A percentile compares a stretch with the other conserved stretches of the same genome.
These are phyloP conservation scores for Neurospora sp. DNA, from an alignment of 2,329 filamentous ascomycete genomes.

Conservation along the genomic window DNA sequence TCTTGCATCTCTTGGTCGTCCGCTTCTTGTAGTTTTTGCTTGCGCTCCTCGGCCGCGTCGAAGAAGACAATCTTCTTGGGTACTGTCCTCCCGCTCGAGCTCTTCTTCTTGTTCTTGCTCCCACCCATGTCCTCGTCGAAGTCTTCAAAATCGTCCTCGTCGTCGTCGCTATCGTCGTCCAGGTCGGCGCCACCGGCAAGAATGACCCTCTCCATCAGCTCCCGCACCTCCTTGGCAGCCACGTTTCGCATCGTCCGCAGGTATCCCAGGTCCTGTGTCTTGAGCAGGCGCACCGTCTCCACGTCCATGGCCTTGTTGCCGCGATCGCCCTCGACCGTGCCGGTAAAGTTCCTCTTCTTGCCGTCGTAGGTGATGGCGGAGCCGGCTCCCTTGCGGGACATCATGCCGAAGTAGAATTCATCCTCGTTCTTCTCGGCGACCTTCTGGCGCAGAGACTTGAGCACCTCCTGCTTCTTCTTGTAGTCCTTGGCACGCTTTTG, in stretches of 20 bases:
- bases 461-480: constrained; percentile 53
- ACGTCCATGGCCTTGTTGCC: constrained; percentile 45
- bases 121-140: constrained; percentile 19
- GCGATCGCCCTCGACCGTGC: constrained; percentile 47
- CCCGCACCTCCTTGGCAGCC: constrained; percentile 45
- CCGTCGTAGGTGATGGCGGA: constrained; percentile 28
- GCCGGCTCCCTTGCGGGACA: constrained; percentile 49
- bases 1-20: constrained; percentile 27
- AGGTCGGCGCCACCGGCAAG: constrained; percentile 28
- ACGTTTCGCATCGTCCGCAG: constrained; percentile 53
- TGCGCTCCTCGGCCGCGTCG: constrained; percentile 28
- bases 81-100: constrained; percentile 11
- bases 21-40: constrained; percentile 23
- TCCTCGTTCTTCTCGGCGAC: constrained; percentile 59
- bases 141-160: constrained; percentile 22
- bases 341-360: constrained; percentile 38
- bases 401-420: constrained; percentile 66
- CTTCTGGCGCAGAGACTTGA: constrained; percentile 51
- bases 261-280: constrained; percentile 61
- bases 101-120: constrained; percentile 9
- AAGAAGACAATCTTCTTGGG: constrained; percentile 44
- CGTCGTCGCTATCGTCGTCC: constrained; percentile 22
- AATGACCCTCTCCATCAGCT: constrained; percentile 44
- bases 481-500: constrained; percentile 55
- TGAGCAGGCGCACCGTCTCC: constrained; percentile 52